Evolutionary conservation across 2,329 filamentous ascomycete genomes (phyloP).

Genomic region (Ophioceras dolichostomum): DNA sequence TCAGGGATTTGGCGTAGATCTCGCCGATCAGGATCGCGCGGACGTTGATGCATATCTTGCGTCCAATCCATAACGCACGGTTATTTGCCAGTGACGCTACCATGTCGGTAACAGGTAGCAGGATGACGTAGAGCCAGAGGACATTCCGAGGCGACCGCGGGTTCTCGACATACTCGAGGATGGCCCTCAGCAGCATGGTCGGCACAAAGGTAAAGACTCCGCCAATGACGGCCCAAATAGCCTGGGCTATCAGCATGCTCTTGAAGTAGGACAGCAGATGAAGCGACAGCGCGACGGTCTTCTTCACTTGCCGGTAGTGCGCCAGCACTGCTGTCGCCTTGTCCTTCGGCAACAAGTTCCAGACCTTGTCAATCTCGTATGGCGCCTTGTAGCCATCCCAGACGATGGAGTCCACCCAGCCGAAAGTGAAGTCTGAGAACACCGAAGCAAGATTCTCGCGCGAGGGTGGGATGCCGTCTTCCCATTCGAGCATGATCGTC

Average conservation of each 20-base stretch:
- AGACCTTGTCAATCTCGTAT: constrained; percentile 74
- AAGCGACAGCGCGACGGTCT: constrained; percentile 64
- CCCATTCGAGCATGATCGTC: constrained; percentile 75
- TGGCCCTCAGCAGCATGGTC: constrained; percentile 79
- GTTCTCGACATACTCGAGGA: constrained; percentile 86
- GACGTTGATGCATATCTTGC: constrained; percentile 86
- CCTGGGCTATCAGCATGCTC: constrained; percentile 62
- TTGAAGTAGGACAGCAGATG: constrained; percentile 83
- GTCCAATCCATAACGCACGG: constrained; percentile 83
- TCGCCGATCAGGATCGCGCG: constrained; percentile 94
- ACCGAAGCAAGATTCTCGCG: constrained; percentile 79
- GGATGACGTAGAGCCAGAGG: constrained; percentile 89
- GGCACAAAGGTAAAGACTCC: constrained; percentile 84
- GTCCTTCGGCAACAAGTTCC: constrained; percentile 81
- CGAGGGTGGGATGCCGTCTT: constrained; percentile 77
- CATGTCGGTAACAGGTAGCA: constrained; percentile 73
- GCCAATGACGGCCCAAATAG: constrained; percentile 64
- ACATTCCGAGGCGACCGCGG: constrained; percentile 69
- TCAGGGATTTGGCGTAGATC: constrained; percentile 89
- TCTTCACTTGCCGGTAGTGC: constrained; percentile 76
- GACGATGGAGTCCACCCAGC: constrained; percentile 83
- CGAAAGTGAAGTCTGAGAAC: constrained; percentile 76
- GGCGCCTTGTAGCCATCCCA: constrained; percentile 80
- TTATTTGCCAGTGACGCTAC: constrained; percentile 74
- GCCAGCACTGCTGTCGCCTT: constrained; percentile 72